Evolutionary conservation across 768 basidiomycete species (phyloP).

Genomic region (Boletus huronensis): DNA sequence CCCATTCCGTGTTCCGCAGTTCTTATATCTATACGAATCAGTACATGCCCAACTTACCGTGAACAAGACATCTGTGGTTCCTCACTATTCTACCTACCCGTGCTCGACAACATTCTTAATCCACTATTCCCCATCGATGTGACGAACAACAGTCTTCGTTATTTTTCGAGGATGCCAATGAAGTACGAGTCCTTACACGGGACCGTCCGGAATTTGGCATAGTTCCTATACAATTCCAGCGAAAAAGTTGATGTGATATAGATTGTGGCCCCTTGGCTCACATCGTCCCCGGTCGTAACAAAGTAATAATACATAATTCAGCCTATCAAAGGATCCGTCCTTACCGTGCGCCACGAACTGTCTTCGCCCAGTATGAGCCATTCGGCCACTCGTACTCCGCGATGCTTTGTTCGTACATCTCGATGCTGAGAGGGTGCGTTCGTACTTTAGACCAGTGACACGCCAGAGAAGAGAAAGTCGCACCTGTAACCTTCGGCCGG

Average conservation of each 20-base stretch:
- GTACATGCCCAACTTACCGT: slow-evolving; percentile 5
- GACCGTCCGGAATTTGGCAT: background rate
- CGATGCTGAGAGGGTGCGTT: slow-evolving; percentile 54
- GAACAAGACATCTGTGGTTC: slow-evolving; percentile 5
- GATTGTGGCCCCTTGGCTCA: background rate
- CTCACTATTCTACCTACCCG: slow-evolving; percentile 1
- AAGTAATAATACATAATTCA: background rate
- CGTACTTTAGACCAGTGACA: background rate
- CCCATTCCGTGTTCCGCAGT: slow-evolving; percentile 8
- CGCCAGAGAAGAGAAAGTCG: background rate
- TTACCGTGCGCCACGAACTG: background rate
- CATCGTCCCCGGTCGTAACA: background rate
- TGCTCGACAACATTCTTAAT: slow-evolving; percentile 3
- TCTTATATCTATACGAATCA: slow-evolving; percentile 25
- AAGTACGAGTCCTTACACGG: background rate
- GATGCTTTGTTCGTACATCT: slow-evolving; percentile 82
- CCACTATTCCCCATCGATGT: background rate
- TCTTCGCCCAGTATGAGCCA: slow-evolving; percentile 42
- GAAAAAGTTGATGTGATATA: background rate
- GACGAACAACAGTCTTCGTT: background rate
- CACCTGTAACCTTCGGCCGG: slow-evolving; percentile 68
- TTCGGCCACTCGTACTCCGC: slow-evolving; percentile 82
- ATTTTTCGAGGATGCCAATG: background rate
- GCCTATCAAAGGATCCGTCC: background rate
- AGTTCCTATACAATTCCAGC: background rate